These are phyloP conservation scores for Aspergillus bridgeri DNA, from an alignment of 495 filamentous ascomycete genomes.

Conservation along the genomic window DNA sequence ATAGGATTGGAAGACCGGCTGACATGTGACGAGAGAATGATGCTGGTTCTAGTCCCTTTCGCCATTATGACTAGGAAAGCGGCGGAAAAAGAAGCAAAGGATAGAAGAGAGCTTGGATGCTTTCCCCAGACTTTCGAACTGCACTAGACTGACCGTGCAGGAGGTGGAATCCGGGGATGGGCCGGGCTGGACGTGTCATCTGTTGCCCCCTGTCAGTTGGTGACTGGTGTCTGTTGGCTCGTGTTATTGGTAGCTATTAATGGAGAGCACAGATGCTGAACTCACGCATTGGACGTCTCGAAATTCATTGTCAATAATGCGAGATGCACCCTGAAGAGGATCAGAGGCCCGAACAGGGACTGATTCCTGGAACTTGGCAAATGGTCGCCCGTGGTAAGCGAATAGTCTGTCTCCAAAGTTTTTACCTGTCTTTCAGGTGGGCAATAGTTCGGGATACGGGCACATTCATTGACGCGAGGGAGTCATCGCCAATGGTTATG, in stretches of 20 bases:
- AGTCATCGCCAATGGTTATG: neutral
- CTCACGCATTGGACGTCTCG: neutral
- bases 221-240: neutral
- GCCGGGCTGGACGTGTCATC: neutral
- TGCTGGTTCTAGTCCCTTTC: neutral
- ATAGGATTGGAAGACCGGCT: neutral
- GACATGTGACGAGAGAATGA: neutral
- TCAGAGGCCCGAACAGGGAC: neutral
- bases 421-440: neutral
- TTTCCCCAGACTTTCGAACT: neutral
- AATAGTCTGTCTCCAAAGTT: neutral
- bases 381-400: neutral
- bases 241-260: neutral
- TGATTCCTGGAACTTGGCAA: neutral
- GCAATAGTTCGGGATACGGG: neutral
- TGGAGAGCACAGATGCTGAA: neutral
- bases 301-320: neutral
- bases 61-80: neutral
- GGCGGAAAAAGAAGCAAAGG: neutral
- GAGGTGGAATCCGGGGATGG: neutral
- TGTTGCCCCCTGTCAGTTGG: neutral
- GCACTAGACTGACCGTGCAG: neutral
- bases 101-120: neutral
- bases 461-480: neutral
- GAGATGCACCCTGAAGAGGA: neutral